Evolutionary conservation across 1,284 basidiomycete species (phyloP).

Genomic region (Inonotus hispidus): DNA sequence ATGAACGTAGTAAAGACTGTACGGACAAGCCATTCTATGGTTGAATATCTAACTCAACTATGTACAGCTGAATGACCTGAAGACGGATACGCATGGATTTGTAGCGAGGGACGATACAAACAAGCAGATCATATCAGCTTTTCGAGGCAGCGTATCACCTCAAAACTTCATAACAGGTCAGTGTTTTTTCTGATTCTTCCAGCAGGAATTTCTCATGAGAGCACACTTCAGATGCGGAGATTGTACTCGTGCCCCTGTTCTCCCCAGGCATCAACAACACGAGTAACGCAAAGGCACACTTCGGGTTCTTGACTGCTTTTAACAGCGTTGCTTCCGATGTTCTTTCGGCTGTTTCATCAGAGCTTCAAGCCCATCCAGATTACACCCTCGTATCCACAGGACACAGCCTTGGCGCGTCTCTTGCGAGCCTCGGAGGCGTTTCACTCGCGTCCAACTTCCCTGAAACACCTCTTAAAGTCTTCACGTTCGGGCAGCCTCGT

Average conservation of each 20-base stretch:
- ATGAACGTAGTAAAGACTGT: constrained; percentile 7
- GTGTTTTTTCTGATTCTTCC: not conserved
- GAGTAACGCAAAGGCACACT: not conserved
- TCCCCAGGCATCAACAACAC: constrained; percentile 10
- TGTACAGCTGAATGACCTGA: constrained; percentile 3
- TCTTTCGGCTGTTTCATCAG: constrained; percentile 24
- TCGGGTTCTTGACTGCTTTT: constrained; percentile 15
- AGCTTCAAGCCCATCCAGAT: constrained; percentile 28
- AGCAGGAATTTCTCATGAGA: constrained; percentile 20
- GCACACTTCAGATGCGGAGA: not conserved
- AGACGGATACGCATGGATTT: constrained; percentile 10
- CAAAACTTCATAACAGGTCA: constrained; percentile 15
- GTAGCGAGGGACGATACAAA: constrained; percentile 10
- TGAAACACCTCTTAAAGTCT: constrained; percentile 32
- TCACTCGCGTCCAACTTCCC: constrained; percentile 37
- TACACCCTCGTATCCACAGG: constrained; percentile 40
- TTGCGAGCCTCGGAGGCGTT: constrained; percentile 40
- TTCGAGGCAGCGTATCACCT: constrained; percentile 6
- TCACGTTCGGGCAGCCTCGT: constrained; percentile 45
- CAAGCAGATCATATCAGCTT: constrained; percentile 3
- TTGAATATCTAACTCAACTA: not conserved
- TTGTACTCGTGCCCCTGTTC: constrained; percentile 8
- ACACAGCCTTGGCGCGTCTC: constrained; percentile 44
- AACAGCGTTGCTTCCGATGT: constrained; percentile 35
- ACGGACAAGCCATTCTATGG: not conserved